Evolutionary conservation across 805 yeast genomes (phyloP), one percentile per base, ranked within the genome.

Genomic region (Ogataea methanolica): DNA sequence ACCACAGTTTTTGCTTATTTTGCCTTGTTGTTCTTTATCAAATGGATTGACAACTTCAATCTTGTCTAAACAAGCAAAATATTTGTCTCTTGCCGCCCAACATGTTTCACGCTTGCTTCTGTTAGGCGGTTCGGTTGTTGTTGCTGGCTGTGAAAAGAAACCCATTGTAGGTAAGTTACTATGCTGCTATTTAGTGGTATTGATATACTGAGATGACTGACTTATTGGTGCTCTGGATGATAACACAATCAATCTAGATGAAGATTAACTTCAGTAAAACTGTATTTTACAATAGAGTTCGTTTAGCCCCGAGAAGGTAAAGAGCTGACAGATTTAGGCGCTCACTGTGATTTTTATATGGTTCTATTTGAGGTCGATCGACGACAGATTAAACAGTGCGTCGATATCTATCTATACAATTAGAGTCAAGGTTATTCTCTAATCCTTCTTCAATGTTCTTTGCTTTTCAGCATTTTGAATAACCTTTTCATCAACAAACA

Each of bases 401-500:
- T 14, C 17, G 21, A 14, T 39, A 26, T 3, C 9, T 9, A 26
- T 26, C 31, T 26, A 26, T 9, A 26, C 12, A 26, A 26, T n/a
- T n/a, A 26, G 11, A 6, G 12, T 26, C 21, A 19, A 19, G 21
- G 21, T 19, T 19, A 19, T 6, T 21, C 23, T 23, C 33, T 46
- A 55, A 36, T 84, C 87, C 62, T 75, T 84, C 69, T 85, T 88
- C 69, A 91, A 66, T 0, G 92, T 91, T 64, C 97, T 78, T 68
- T 94, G 98, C 66, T 91, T 89, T 65, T 94, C 98, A 1, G 98
- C 97, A 61, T 85, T 87, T 62, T 88, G 79, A 21, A 94, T 86
- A 39, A 94, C 86, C 67, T 91, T 91, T 60, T 89, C 96, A 58
- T 88, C 96, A 21, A 90, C 87, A 57, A 84, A 83, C 49, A 94